Base-by-base conservation (phyloP, 164 flowering plant species). In the Pachysandra terminalis region DNA sequence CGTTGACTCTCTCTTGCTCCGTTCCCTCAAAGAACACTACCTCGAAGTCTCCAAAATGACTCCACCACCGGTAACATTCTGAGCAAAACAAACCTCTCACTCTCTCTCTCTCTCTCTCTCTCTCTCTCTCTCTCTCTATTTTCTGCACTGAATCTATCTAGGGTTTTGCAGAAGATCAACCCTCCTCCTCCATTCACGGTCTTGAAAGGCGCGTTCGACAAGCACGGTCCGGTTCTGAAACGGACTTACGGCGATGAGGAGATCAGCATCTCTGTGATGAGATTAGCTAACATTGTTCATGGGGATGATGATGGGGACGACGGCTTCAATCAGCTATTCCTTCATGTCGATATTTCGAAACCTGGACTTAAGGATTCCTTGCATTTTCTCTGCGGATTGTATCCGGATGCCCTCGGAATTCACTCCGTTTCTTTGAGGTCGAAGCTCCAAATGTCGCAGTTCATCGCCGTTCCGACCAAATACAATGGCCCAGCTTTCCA, bases 11-110 rank as follows among this genome's bases (percentile, higher is more conserved):
- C 72, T 87, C 56, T 35, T 93, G 22, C 93, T 93, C 67, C 95
- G 96, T 16, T 89, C 96, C 24, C 92, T 90, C 74, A 93, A 86
- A 76, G 93, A 89, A 10, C 98, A 93, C 86, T 90, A 89, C 61
- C 79, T 82, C 45, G 96, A 93, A 80, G 85, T 83, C 81, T 81
- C 96, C 74, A 90, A 87, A 77, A 87, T 89, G 93, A 64, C 74
- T 51, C 90, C 86, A 66, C 98, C 98, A 5, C 96, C 96, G 19
- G 95, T 92, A 78, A 66, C 9, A 9, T n/a, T 14, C n/a, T n/a
- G 14, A 48, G 27, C 25, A 48, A 23, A 0, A 35, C 19, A 57
- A 41, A 45, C 35, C 13, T 4, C 17, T 19, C 45, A 28, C 64
- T 67, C 53, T n/a, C n/a, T n/a, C n/a, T n/a, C n/a, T n/a, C 60